These are phyloP conservation scores for Cadophora malorum DNA, from an alignment of 2,329 filamentous ascomycete genomes.

Conservation along the genomic window DNA sequence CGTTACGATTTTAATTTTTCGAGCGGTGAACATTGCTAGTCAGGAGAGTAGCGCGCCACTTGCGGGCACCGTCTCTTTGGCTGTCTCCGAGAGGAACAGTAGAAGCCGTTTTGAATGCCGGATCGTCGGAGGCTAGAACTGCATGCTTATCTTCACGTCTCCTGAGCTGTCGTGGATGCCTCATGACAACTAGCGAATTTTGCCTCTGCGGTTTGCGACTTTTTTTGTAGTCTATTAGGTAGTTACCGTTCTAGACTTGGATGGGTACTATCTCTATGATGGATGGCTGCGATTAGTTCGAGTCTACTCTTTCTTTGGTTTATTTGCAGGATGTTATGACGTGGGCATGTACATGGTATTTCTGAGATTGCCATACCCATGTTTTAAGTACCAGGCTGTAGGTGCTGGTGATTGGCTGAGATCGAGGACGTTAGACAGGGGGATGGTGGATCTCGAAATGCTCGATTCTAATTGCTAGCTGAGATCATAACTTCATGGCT, in stretches of 20 bases:
- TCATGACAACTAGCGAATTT: background rate
- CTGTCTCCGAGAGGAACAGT: background rate
- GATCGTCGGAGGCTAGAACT: background rate
- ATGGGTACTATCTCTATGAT: background rate
- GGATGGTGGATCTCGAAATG: constrained; percentile 4
- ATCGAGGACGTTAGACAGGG: constrained; percentile 12
- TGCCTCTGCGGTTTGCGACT: too few species aligned
- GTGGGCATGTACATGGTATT: background rate
- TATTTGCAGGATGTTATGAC: background rate
- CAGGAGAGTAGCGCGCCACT: background rate
- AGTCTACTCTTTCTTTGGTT: background rate
- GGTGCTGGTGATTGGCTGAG: background rate
- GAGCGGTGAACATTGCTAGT: background rate
- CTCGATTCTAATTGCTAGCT: background rate
- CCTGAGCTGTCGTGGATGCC: background rate
- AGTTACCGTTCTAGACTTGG: background rate
- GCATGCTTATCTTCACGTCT: background rate
- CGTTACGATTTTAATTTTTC: background rate
- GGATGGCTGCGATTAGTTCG: background rate
- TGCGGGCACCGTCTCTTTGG: constrained; percentile 2
- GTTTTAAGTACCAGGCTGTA: background rate
- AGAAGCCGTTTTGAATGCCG: background rate
- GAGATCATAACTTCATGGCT: background rate
- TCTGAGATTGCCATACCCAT: constrained; percentile 4
- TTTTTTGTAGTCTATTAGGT: too few species aligned